Percentiles rank a stretch among this genome's conserved stretches.
Evolutionary conservation across 345 rosid genomes (phyloP).

Genomic region (Lumnitzera littorea): DNA sequence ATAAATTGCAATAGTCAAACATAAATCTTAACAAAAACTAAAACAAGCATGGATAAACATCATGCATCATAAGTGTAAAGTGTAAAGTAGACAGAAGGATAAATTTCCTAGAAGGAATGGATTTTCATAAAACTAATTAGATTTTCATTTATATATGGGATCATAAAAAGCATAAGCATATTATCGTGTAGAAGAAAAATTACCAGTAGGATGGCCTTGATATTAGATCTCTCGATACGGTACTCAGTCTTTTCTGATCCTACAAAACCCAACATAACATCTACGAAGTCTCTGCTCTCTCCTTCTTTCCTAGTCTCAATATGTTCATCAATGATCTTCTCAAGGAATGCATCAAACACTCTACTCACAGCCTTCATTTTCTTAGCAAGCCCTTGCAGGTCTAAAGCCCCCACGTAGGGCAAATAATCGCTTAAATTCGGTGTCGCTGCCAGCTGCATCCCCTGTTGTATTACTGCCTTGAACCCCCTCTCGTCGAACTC

Average conservation of each 20-base stretch:
- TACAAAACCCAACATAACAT: slow-evolving; percentile 21
- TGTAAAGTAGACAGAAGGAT: too few relatives aligned
- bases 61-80: too few relatives aligned
- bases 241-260: slow-evolving; percentile 18
- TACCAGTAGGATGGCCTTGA: slow-evolving; percentile 27
- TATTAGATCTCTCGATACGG: slow-evolving; percentile 9
- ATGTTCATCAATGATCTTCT: slow-evolving; percentile 33
- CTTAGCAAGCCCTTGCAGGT: slow-evolving; percentile 32
- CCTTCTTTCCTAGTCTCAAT: slow-evolving; percentile 8
- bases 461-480: too few relatives aligned
- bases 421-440: too few relatives aligned
- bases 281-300: slow-evolving; percentile 23
- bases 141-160: neutral
- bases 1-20: too few relatives aligned
- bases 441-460: too few relatives aligned
- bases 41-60: too few relatives aligned
- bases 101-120: neutral
- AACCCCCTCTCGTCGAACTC: too few relatives aligned
- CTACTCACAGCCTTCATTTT: too few relatives aligned
- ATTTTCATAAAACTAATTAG: neutral
- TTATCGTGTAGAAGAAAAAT: neutral
- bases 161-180: neutral
- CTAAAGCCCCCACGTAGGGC: slow-evolving; percentile 23
- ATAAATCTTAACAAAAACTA: too few relatives aligned
- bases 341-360: slow-evolving; percentile 31